These are phyloP conservation scores for Casaregolazyma suthepensis DNA, from an alignment of 1,139 yeast genomes.

Conservation along the genomic window DNA sequence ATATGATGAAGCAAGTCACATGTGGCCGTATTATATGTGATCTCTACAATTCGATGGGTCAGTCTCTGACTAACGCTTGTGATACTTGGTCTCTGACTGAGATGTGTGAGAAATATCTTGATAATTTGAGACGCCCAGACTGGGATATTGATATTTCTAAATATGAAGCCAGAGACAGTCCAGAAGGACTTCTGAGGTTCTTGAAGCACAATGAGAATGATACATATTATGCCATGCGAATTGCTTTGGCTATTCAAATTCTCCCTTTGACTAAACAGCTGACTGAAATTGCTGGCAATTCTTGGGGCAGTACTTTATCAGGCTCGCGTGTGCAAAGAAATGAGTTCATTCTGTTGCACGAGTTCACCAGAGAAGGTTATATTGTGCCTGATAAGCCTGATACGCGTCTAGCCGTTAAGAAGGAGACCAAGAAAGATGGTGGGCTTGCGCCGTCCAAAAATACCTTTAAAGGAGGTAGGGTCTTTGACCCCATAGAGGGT, in stretches of 20 bases:
- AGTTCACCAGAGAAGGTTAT: conserved; percentile 72
- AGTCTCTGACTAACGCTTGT: conserved; percentile 83
- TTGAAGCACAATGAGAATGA: conserved; percentile 62
- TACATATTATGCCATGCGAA: conserved; percentile 60
- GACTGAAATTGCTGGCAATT: conserved; percentile 93
- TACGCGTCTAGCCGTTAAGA: conserved; percentile 30
- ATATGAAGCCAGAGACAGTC: conserved; percentile 50
- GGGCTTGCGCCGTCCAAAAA: conserved; percentile 16
- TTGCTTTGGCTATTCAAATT: conserved; percentile 79
- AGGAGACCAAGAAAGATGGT: conserved; percentile 23
- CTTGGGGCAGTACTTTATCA: conserved; percentile 91
- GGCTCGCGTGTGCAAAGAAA: conserved; percentile 98
- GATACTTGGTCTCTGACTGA: conserved; percentile 95
- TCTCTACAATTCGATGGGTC: conserved; percentile 92
- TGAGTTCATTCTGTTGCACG: conserved; percentile 88
- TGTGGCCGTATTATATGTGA: conserved; percentile 90
- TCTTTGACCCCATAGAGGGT: conserved; percentile 95
- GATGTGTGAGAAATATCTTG: conserved; percentile 78
- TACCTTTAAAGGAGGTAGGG: conserved; percentile 93
- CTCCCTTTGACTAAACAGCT: conserved; percentile 84
- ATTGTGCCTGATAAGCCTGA: conserved; percentile 62
- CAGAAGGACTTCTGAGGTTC: conserved; percentile 60
- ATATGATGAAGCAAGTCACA: conserved; percentile 54
- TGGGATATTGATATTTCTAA: conserved; percentile 64
- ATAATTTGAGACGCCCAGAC: conserved; percentile 55